These are phyloP conservation scores for Plasmodium coatneyi DNA, from an alignment of 169 alveolate species.

Conservation along the genomic window DNA sequence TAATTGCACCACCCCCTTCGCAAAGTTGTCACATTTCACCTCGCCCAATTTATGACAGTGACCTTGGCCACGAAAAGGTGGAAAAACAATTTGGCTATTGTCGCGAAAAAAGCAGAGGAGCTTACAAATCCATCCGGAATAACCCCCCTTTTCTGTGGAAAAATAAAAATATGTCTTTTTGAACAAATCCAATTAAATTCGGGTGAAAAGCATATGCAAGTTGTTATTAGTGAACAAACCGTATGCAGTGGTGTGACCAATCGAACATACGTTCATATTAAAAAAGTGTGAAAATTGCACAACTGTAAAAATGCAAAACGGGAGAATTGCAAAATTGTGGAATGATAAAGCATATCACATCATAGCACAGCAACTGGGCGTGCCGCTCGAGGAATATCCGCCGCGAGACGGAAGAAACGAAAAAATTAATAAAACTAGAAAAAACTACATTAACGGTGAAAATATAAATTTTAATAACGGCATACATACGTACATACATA, in stretches of 20 bases:
- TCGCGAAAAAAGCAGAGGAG: background rate
- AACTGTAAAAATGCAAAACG: background rate
- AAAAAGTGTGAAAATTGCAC: background rate
- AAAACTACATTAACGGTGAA: slow-evolving; percentile 16
- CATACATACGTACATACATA: background rate
- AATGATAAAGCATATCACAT: background rate
- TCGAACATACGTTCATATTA: background rate
- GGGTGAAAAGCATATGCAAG: background rate
- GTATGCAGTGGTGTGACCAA: background rate
- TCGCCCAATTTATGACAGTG: background rate
- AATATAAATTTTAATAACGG: slow-evolving; percentile 29
- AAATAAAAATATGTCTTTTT: slow-evolving; percentile 8
- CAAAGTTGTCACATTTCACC: background rate
- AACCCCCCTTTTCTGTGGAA: background rate
- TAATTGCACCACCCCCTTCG: background rate
- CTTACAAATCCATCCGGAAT: background rate
- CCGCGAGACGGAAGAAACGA: background rate
- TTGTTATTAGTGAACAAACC: background rate
- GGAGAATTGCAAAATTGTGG: background rate
- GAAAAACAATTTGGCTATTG: background rate
- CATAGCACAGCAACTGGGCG: background rate
- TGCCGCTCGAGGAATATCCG: background rate
- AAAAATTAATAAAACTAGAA: slow-evolving; percentile 21
- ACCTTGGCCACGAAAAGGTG: background rate
- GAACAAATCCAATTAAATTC: slow-evolving; percentile 5